Evolutionary conservation across 352 stramenopile genomes (phyloP).

Genomic region (Pythium grandisporangium): DNA sequence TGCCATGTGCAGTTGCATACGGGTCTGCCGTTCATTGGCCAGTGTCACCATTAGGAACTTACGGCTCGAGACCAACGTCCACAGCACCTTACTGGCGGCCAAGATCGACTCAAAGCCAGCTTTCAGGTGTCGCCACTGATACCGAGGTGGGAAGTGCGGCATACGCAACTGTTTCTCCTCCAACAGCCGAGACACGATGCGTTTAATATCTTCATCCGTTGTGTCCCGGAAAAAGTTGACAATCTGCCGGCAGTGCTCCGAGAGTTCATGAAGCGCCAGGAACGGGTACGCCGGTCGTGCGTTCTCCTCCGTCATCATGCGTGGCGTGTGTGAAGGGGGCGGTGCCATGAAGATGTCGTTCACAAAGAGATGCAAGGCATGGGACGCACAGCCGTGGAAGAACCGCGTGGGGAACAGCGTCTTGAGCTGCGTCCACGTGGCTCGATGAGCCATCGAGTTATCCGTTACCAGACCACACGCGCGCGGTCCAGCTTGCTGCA

Average conservation of each 20-base stretch:
- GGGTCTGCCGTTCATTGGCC: background rate
- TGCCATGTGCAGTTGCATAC: background rate
- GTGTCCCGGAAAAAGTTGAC: conserved; percentile 7
- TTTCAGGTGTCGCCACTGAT: conserved; percentile 9
- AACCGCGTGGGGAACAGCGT: conserved; percentile 11
- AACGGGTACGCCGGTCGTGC: conserved; percentile 5
- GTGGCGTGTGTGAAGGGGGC: background rate
- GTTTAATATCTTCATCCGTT: background rate
- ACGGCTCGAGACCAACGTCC: background rate
- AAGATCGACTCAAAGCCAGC: conserved; percentile 10
- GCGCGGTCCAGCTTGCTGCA: conserved; percentile 1
- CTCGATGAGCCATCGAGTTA: conserved; percentile 9
- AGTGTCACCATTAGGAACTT: conserved; percentile 1
- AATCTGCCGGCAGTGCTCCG: conserved; percentile 10
- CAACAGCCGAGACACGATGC: background rate
- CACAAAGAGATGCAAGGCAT: conserved; percentile 15
- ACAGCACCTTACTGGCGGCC: conserved; percentile 2
- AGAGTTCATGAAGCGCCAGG: conserved; percentile 3
- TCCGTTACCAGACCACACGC: conserved; percentile 14
- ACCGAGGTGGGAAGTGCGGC: conserved; percentile 2
- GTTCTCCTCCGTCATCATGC: background rate
- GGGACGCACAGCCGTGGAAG: conserved; percentile 19
- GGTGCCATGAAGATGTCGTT: conserved; percentile 18
- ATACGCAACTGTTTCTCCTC: background rate
- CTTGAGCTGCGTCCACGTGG: conserved; percentile 15